Percentiles rank a stretch among this genome's conserved stretches.
Conservation (phyloP, 768 basidiomycete species). For the Pulveroboletus ravenelii region DNA sequence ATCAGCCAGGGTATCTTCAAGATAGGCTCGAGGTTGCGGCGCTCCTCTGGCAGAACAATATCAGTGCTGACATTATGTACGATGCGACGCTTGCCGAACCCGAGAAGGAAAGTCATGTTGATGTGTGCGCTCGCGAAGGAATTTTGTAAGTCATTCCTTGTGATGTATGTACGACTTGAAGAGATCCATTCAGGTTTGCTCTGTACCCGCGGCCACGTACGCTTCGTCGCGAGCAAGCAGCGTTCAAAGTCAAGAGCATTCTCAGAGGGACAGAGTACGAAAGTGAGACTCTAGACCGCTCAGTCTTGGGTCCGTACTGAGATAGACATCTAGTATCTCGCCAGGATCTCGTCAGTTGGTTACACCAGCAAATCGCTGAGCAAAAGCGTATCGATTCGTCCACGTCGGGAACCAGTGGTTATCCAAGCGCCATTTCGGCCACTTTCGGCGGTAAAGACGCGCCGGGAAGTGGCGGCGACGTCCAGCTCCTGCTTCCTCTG, state of each 20-base stretch:
- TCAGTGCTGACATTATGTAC: constrained; percentile 87
- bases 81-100: constrained; percentile 61
- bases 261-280: constrained; percentile 74
- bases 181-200: constrained; percentile 46
- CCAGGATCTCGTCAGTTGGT: constrained; percentile 68
- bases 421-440: constrained; percentile 36
- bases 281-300: constrained; percentile 32
- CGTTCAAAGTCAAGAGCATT: constrained; percentile 81
- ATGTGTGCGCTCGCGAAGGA: constrained; percentile 73
- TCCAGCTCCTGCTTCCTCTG: constrained; percentile 62
- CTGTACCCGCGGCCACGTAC: constrained; percentile 52
- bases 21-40: constrained; percentile 76
- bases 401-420: constrained; percentile 51
- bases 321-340: constrained; percentile 44
- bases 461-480: constrained; percentile 35
- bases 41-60: constrained; percentile 74
- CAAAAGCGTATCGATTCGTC: constrained; percentile 70
- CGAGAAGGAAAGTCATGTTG: constrained; percentile 62
- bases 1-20: constrained; percentile 66
- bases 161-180: constrained; percentile 28
- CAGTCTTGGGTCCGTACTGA: constrained; percentile 4
- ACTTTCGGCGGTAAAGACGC: constrained; percentile 33
- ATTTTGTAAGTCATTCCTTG: constrained; percentile 55
- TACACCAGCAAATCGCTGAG: constrained; percentile 74
- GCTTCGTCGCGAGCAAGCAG: constrained; percentile 53